Base-by-base conservation (phyloP, 31 red algal species). In the Porphyra umbilicalis region DNA sequence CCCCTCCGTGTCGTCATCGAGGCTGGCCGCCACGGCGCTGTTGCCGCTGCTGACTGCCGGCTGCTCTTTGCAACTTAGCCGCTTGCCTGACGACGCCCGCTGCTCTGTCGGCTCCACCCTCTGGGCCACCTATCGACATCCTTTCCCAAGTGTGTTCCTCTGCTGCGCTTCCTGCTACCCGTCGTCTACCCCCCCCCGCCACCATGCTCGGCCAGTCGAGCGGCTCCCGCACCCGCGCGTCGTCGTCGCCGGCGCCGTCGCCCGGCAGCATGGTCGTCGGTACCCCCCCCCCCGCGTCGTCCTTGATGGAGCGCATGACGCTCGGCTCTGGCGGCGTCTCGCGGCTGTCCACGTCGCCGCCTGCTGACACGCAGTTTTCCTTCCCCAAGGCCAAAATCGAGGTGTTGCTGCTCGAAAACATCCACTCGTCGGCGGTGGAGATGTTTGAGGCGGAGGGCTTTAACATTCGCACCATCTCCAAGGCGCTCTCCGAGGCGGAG, bases 321-420 rank as follows among this genome's bases (percentile, higher is more conserved):
- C 57, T 71, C 57, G 57, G 57, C 57, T 71, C 57, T 4, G 57
- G 57, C 2, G 57, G 57, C 20, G 25, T 71, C 25, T 71, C 57
- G 13, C 57, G 57, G 13, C 7, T 25, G 2, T 71, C 57, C 20
- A n/a, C 57, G 5, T 71, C 57, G 25, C 57, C 57, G 2, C 57
- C 57, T 8, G 57, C 30, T 18, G 57, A 7, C 57, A 71, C 57
- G 3, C 57, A 71, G 57, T 93, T 88, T 79, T 93, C 94, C 20
- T 92, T 94, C 76, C 84, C 91, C 8, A 97, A 91, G 84, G 85
- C 88, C 8, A 93, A 93, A 78, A 91, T 97, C 80, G 80, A 81
- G 33, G 87, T 97, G 33, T 77, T 97, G 67, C 79, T 90, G n/a
- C 83, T 97, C 34, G 95, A 97, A 77, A 97, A 94, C 82, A 85